Conservation (phyloP, 768 basidiomycete genomes). For the Pulveroboletus ravenelii region DNA sequence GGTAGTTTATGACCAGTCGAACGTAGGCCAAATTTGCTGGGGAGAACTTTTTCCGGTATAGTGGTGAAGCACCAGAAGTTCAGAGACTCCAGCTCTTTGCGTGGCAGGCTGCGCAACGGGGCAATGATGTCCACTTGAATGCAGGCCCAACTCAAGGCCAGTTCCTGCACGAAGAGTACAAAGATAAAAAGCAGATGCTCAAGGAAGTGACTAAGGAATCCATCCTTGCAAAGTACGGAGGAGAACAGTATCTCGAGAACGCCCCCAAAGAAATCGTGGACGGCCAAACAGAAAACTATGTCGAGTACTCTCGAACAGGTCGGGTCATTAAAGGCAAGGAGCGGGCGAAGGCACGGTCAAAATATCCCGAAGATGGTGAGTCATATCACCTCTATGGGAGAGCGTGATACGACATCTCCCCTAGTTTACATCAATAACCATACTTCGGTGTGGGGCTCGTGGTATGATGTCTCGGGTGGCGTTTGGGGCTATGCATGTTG, state of each 20-base stretch:
- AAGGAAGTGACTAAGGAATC: conserved; percentile 86
- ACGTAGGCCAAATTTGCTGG: conserved; percentile 83
- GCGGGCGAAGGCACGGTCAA: conserved; percentile 79
- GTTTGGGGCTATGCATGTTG: conserved; percentile 96
- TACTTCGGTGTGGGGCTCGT: conserved; percentile 96
- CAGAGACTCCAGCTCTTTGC: conserved; percentile 94
- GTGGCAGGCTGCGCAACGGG: conserved; percentile 90
- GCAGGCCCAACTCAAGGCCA: conserved; percentile 96
- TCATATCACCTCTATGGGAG: background rate
- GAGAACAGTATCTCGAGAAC: conserved; percentile 84
- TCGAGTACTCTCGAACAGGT: conserved; percentile 93
- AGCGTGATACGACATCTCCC: background rate
- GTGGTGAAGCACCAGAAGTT: conserved; percentile 90
- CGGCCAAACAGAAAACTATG: conserved; percentile 96
- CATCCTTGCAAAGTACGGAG: conserved; percentile 90
- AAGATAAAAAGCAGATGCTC: conserved; percentile 86
- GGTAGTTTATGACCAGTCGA: conserved; percentile 1
- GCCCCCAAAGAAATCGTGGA: conserved; percentile 90
- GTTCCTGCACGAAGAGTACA: conserved; percentile 85
- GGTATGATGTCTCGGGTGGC: conserved; percentile 66
- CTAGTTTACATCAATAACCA: conserved; percentile 90
- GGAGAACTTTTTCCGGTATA: conserved; percentile 90
- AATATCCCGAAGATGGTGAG: conserved; percentile 95
- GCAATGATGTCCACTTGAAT: conserved; percentile 92
- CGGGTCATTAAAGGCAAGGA: conserved; percentile 90